Evolutionary conservation across 2,329 filamentous ascomycete species (phyloP), one percentile per base, ranked within the genome.

Genomic region (Proliferodiscus dingleyae): DNA sequence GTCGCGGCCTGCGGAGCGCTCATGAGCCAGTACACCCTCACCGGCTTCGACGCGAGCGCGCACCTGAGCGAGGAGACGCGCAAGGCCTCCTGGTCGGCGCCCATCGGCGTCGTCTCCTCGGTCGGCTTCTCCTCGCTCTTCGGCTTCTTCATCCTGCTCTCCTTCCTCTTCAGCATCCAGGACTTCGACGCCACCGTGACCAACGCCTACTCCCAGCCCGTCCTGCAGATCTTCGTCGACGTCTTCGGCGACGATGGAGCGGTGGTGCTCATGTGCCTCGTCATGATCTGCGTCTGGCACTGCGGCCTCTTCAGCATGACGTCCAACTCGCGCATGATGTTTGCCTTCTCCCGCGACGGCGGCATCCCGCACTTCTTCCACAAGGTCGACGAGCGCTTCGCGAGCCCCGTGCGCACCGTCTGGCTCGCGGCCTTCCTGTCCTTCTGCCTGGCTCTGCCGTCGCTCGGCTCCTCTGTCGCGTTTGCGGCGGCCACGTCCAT

Each of bases 271-370:
- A 79, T 80, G 62, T 69, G 65, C 1, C 61, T 80, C 11, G 68
- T 80, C 50, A 78, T 80, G 53, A 63, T 80, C 24, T 80, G 77
- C 45, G 73, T 80, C 3, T 81, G 77, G 77, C 77, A 80, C 57
- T 79, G 75, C 48, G 77, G 77, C 0, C 66, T 80, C 0, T 80
- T 81, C 56, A 73, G 68, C 41, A 67, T 81, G 66, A 80, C 76
- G 0, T 71, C 67, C 40, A 79, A 79, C 55, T 72, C 68, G 30
- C 67, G 76, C 21, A 80, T 79, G 76, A 79, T 79, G 73, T 80
- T 78, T 53, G 74, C 74, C 1, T 79, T 80, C 54, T 66, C 71
- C 0, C 68, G 76, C 13, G 76, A 80, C 52, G 67, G 72, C n/a
- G 76, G 75, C 15, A 72, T 80, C 49, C 74, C 69, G 24, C 59